A percentile compares a stretch with the other conserved stretches of the same genome.
These are phyloP conservation scores for Marasmius fiardii DNA, from an alignment of 1,284 basidiomycete genomes.

Conservation along the genomic window DNA sequence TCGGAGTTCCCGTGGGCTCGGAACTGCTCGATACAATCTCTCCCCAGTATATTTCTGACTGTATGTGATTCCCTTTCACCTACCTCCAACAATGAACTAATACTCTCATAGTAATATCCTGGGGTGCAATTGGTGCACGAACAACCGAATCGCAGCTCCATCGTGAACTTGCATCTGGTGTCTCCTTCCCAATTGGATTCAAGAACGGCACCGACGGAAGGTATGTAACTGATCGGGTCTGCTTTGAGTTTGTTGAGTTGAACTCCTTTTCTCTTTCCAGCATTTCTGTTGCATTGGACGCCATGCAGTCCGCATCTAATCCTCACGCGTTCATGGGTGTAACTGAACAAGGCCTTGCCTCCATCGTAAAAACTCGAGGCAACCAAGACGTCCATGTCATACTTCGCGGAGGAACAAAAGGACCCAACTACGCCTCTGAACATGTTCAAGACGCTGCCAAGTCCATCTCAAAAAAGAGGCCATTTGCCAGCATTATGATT, in stretches of 20 bases:
- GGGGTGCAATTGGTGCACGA: constrained; percentile 97
- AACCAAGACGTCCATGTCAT: constrained; percentile 94
- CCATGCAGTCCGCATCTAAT: constrained; percentile 90
- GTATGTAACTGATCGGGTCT: constrained; percentile 37
- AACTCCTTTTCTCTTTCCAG: constrained; percentile 24
- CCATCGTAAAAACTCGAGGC: constrained; percentile 94
- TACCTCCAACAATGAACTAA: not conserved
- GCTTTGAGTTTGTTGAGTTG: not conserved
- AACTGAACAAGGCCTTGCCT: constrained; percentile 89
- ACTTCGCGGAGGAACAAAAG: constrained; percentile 84
- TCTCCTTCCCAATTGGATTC: constrained; percentile 94
- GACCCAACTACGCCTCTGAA: constrained; percentile 82
- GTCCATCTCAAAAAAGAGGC: constrained; percentile 71
- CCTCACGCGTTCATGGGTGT: constrained; percentile 99
- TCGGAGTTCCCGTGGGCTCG: constrained; percentile 91
- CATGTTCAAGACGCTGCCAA: constrained; percentile 71
- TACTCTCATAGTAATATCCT: constrained; percentile 66
- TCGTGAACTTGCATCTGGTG: constrained; percentile 88
- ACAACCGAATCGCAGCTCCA: constrained; percentile 96
- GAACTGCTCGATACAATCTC: constrained; percentile 96
- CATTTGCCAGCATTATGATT: constrained; percentile 79
- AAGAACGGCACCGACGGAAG: constrained; percentile 98
- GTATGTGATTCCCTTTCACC: constrained; percentile 30
- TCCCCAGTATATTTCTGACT: constrained; percentile 77
- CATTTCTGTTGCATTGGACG: constrained; percentile 85